Percentiles rank a stretch among this genome's conserved stretches.
These are phyloP conservation scores for Corynespora cassiicola DNA, from an alignment of 2,329 filamentous ascomycete species.

Conservation along the genomic window DNA sequence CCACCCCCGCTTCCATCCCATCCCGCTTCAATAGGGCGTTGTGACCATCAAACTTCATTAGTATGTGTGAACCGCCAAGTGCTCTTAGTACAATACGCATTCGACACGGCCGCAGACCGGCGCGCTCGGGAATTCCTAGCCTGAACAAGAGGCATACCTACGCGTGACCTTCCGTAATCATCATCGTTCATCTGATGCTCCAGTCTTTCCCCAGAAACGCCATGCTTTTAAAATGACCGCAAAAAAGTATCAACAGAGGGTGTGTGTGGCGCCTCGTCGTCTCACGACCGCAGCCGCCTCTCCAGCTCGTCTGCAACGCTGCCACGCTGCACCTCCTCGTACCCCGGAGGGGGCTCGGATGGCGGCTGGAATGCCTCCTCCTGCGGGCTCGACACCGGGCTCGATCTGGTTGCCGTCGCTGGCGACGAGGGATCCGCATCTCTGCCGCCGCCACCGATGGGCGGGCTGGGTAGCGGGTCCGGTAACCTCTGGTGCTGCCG, in stretches of 20 bases:
- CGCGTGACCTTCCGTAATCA: too few species aligned
- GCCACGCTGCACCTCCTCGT: conserved; percentile 88
- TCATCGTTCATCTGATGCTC: too few species aligned
- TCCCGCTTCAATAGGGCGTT: too few species aligned
- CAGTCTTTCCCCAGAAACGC: conserved; percentile 29
- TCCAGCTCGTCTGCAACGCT: conserved; percentile 78
- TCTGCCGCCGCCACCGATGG: conserved; percentile 18
- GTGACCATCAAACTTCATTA: too few species aligned
- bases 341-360: conserved; percentile 84
- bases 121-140: too few species aligned
- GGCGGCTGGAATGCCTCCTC: conserved; percentile 56
- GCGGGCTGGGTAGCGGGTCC: conserved; percentile 39
- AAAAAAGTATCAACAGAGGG: conserved; percentile 4
- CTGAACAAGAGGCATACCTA: too few species aligned
- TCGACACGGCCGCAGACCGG: too few species aligned
- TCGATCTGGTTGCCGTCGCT: conserved; percentile 32
- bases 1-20: too few species aligned
- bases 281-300: conserved; percentile 42
- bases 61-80: too few species aligned
- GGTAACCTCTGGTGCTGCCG: conserved; percentile 43
- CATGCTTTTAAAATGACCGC: conserved; percentile 32
- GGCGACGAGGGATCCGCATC: conserved; percentile 26
- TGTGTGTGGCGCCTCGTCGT: conserved; percentile 18
- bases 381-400: conserved; percentile 35
- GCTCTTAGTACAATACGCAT: too few species aligned